Evolutionary conservation across 257 asterid species (phyloP), one percentile per base, ranked within the genome.

Genomic region (Asclepias syriaca): DNA sequence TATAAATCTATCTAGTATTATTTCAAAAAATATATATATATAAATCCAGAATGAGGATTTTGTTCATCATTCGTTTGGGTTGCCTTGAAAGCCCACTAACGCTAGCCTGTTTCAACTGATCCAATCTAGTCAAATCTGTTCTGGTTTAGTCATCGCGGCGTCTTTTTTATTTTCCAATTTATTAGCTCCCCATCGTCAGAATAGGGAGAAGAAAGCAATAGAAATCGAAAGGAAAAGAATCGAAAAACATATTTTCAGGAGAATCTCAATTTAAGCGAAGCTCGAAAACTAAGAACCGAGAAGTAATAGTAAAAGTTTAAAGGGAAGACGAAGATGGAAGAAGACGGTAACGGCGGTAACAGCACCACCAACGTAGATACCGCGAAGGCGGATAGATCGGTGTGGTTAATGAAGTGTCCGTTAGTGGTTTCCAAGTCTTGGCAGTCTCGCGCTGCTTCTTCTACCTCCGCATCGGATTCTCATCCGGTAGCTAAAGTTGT

Each of bases 351-450:
- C 63, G 73, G 78, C 72, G 39, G 68, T 40, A 74, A 58, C 70
- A 73, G 40, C 54, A 75, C 22, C 70, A 68, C 48, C 73, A 53
- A 67, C 63, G 80, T 90, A 13, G 96, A 92, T 67, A 77, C 87
- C 8, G 66, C 81, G 19, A 90, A 80, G 71, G 79, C 93, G 55
- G 97, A 88, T 24, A 84, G 90, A 77, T 76, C 95, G 66, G 91
- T 90, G 18, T 93, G 97, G 97, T 86, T 93, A 27, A 90, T 93
- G 95, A 93, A 93, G 88, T 90, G 96, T 64, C 97, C 98, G 8
- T 85, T 89, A 7, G 87, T 84, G n/a, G 95, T 92, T 61, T 84
- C 98, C 68, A 88, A 86, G 84, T 84, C 95, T 1, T 92, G 98
- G 98, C 88, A 85, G n/a, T 77, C 95, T 68, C 84, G 77, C 53